Evolutionary conservation across 169 alveolate genomes (phyloP).

Genomic region (Eimeria necatrix): DNA sequence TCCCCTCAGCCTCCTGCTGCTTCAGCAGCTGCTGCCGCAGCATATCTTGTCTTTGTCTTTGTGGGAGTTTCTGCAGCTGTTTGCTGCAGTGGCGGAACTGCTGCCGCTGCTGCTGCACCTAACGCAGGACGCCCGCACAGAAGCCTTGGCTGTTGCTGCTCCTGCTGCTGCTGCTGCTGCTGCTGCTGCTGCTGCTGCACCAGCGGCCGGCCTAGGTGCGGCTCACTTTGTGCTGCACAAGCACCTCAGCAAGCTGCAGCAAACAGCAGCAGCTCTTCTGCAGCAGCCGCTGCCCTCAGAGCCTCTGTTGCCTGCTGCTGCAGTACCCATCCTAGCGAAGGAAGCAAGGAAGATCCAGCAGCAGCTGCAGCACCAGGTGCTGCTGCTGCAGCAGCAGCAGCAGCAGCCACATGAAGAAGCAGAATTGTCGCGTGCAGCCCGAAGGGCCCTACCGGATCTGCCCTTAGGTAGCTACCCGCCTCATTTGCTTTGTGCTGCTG

Average conservation of each 20-base stretch:
- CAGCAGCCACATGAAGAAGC: constrained; percentile 30
- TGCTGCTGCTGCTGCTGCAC: constrained; percentile 12
- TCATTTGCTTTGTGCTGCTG: constrained; percentile 29
- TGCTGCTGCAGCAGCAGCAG: constrained; percentile 57
- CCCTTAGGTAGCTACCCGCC: neutral
- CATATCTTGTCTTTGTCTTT: neutral
- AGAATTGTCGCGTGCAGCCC: constrained; percentile 9
- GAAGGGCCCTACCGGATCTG: constrained; percentile 14
- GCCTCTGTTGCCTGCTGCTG: constrained; percentile 6
- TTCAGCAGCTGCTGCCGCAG: constrained; percentile 67
- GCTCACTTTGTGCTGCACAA: neutral
- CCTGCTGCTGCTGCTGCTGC: neutral
- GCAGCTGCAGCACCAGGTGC: constrained; percentile 43
- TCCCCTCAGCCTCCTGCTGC: constrained; percentile 43
- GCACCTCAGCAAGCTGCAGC: constrained; percentile 50
- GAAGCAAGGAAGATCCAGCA: constrained; percentile 23
- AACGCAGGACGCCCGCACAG: neutral
- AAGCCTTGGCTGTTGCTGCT: neutral
- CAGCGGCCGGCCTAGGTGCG: neutral
- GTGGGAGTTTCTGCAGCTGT: neutral
- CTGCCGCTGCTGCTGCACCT: constrained; percentile 64
- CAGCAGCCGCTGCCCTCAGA: neutral
- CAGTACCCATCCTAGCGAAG: neutral
- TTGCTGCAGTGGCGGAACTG: constrained; percentile 10
- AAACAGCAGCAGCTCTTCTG: constrained; percentile 9